Conservation (phyloP, 192 early-diverging fungal species). For the Umbelopsis sp. region DNA sequence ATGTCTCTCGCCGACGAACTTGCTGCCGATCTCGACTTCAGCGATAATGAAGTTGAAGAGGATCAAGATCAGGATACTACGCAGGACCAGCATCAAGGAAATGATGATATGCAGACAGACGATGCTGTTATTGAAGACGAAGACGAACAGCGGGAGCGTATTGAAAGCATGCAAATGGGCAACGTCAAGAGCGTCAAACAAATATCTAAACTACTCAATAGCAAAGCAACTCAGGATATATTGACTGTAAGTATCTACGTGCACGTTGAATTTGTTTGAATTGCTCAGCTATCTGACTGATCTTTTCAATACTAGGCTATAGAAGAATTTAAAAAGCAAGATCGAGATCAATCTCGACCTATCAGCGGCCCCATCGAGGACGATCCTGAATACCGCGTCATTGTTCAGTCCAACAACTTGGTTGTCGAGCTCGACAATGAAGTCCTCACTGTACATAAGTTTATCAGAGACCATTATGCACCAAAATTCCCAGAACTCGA, state of each 20-base stretch:
- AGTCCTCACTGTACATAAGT: slow-evolving; percentile 88
- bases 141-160: slow-evolving; percentile 29
- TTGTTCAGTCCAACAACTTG: slow-evolving; percentile 85
- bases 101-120: slow-evolving; percentile 49
- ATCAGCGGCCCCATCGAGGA: slow-evolving; percentile 73
- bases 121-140: slow-evolving; percentile 39
- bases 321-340: slow-evolving; percentile 44
- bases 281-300: not conserved
- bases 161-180: slow-evolving; percentile 43
- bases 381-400: slow-evolving; percentile 86
- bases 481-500: slow-evolving; percentile 91
- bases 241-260: slow-evolving; percentile 51
- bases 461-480: slow-evolving; percentile 89
- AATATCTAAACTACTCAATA: slow-evolving; percentile 67
- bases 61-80: slow-evolving; percentile 40
- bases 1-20: slow-evolving; percentile 77
- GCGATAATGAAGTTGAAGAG: slow-evolving; percentile 41
- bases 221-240: slow-evolving; percentile 60
- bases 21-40: slow-evolving; percentile 84
- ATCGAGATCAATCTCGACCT: slow-evolving; percentile 38
- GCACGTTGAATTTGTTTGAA: not conserved
- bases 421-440: slow-evolving; percentile 89
- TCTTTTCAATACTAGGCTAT: slow-evolving; percentile 46
- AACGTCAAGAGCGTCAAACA: slow-evolving; percentile 59
- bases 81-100: slow-evolving; percentile 50